Percentiles rank a stretch among this genome's conserved stretches.
Conservation (phyloP, 495 filamentous ascomycete species). For the Penicillium subrubescens region DNA sequence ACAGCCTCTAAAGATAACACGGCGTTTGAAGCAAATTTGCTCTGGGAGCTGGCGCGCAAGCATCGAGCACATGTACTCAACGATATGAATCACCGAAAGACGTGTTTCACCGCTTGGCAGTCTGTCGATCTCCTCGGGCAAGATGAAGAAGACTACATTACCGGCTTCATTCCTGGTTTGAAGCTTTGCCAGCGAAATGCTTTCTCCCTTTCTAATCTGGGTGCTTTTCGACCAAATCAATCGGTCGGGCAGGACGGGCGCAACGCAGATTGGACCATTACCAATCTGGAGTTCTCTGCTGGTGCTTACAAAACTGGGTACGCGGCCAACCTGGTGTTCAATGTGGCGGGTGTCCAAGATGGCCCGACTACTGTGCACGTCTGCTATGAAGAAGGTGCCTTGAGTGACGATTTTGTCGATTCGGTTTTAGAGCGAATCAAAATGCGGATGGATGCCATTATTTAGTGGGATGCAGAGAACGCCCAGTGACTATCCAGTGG, state of each 20-base stretch:
- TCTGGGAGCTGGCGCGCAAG: neutral
- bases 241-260: neutral
- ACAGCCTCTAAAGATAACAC: neutral
- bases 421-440: neutral
- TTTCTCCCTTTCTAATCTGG: neutral
- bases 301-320: neutral
- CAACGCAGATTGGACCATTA: neutral
- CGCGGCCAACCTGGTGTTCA: neutral
- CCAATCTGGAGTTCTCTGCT: neutral
- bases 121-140: conserved; percentile 1
- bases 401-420: neutral
- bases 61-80: neutral
- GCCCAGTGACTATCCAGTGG: neutral
- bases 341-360: neutral
- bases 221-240: neutral
- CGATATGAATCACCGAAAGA: conserved; percentile 1
- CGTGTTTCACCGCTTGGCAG: neutral
- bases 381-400: neutral
- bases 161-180: neutral
- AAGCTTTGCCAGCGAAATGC: neutral
- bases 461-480: neutral
- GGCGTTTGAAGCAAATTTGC: neutral
- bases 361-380: neutral
- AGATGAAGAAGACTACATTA: conserved; percentile 5
- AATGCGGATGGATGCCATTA: neutral